Base-by-base conservation (phyloP, 495 filamentous ascomycete genomes). In the Penicillium paradoxum region DNA sequence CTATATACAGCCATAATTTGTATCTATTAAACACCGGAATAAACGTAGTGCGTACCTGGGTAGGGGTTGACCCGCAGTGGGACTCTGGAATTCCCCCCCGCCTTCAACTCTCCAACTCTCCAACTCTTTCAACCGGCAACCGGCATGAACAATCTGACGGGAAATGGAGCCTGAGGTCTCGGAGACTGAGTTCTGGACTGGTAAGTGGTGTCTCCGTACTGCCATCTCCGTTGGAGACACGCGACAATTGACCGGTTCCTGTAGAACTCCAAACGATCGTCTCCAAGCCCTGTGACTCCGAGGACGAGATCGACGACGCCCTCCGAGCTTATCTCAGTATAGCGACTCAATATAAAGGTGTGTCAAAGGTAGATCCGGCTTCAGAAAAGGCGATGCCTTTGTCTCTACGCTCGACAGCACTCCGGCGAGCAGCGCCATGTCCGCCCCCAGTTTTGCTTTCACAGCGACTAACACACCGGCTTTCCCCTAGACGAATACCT, bases 141-240 rank as follows among this genome's bases (percentile, higher is more conserved):
- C 72, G 72, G 68, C 59, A 74, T 74, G 72, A 72, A 65, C 70
- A 66, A 59, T 65, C 63, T 61, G 65, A 55, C 63, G 69, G 70
- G 72, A 74, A 73, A 74, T 75, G 73, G 72, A 73, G 65, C 64
- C 62, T 66, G 86, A 89, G 69, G 80, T 80, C 58, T 80, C 77
- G 65, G 89, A 95, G 70, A 86, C 82, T 71, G 90, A 92, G 72
- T 93, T 97, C 74, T 97, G 93, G 93, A 75, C 83, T 72, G 88
- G 92, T 96, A 63, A 65, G 83, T 73, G 25, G 44, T 25, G 43
- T 43, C 8, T 34, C 44, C 48, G 53, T 55, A 49, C 6, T 38
- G 15, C 1, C 15, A 13, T 27, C 44, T 53, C 4, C 21, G 33
- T 41, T 52, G 11, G 34, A 21, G 42, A 21, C 53, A 38, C 24